Evolutionary conservation across 129 eudicot genomes (phyloP), one percentile per base, ranked within the genome.

Genomic region (Escallonia rubra): DNA sequence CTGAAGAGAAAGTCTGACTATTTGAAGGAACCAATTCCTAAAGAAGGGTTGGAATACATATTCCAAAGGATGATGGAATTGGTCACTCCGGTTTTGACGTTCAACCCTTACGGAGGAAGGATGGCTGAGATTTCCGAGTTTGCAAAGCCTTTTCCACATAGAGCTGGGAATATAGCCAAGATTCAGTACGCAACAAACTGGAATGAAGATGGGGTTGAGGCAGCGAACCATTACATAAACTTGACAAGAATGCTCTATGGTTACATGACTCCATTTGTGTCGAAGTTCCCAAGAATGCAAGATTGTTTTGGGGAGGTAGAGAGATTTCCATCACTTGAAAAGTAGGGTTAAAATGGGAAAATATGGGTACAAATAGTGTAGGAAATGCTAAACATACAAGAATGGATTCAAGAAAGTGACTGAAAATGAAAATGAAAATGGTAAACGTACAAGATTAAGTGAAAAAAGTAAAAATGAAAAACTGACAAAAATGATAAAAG

Each of bases 241-340:
- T 74, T 74, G 55, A 71, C 72, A 3, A 70, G 86, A 44, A 73
- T 71, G 8, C 51, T 85, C 42, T 62, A 78, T 23, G 67, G 61
- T 14, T 77, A 64, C 69, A 81, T 78, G 90, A 73, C 90, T n/a
- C 90, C 86, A 3, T 75, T 50, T 56, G 87, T 81, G 41, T 78
- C 86, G 0, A 68, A 81, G 75, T 63, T 63, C 40, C 90, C 90
- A 0, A 78, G 90, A n/a, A n/a, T n/a, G n/a, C n/a, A n/a, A n/a
- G n/a, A n/a, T n/a, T n/a, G n/a, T n/a, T n/a, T n/a, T n/a, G n/a
- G n/a, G n/a, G n/a, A n/a, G n/a, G n/a, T n/a, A n/a, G n/a, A n/a
- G n/a, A n/a, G n/a, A n/a, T n/a, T n/a, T n/a, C n/a, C n/a, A n/a
- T n/a, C n/a, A n/a, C n/a, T n/a, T n/a, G n/a, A n/a, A n/a, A n/a